These are phyloP conservation scores for Biscogniauxia marginata DNA, from an alignment of 2,329 filamentous ascomycete species.

Conservation along the genomic window DNA sequence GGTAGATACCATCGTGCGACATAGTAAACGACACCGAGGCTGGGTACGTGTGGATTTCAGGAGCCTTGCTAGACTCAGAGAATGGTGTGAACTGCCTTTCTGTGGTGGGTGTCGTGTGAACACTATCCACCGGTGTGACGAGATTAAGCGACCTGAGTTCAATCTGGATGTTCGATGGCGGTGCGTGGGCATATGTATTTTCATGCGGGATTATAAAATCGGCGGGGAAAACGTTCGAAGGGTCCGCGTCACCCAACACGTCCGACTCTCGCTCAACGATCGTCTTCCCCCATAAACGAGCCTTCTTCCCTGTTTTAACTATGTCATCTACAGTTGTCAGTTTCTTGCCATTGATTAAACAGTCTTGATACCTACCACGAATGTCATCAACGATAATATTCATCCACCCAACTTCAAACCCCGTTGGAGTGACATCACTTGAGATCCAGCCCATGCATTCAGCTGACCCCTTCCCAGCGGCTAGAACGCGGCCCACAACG, in stretches of 20 bases:
- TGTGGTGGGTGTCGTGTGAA: slow-evolving; percentile 44
- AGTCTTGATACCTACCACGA: slow-evolving; percentile 37
- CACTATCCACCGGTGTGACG: slow-evolving; percentile 42
- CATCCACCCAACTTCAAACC: slow-evolving; percentile 55
- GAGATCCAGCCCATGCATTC: slow-evolving; percentile 71
- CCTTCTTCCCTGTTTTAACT: slow-evolving; percentile 50
- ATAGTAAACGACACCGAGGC: slow-evolving; percentile 43
- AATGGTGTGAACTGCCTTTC: slow-evolving; percentile 40
- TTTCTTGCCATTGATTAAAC: slow-evolving; percentile 13
- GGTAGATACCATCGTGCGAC: slow-evolving; percentile 39
- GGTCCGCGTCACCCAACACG: slow-evolving; percentile 57
- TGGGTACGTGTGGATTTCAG: slow-evolving; percentile 38
- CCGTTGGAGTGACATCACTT: slow-evolving; percentile 55
- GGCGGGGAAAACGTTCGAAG: slow-evolving; percentile 53
- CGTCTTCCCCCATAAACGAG: slow-evolving; percentile 61
- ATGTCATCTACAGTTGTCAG: slow-evolving; percentile 43
- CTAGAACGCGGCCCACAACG: slow-evolving; percentile 63
- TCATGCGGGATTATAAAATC: slow-evolving; percentile 64
- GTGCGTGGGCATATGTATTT: slow-evolving; percentile 48
- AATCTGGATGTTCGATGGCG: slow-evolving; percentile 46
- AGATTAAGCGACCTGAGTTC: slow-evolving; percentile 53
- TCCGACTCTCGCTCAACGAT: slow-evolving; percentile 59
- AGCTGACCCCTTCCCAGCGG: slow-evolving; percentile 58
- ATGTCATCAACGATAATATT: slow-evolving; percentile 56
- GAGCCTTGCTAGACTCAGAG: slow-evolving; percentile 33